Evolutionary conservation across 257 asterid genomes (phyloP).

Genomic region (Ballota nigra): DNA sequence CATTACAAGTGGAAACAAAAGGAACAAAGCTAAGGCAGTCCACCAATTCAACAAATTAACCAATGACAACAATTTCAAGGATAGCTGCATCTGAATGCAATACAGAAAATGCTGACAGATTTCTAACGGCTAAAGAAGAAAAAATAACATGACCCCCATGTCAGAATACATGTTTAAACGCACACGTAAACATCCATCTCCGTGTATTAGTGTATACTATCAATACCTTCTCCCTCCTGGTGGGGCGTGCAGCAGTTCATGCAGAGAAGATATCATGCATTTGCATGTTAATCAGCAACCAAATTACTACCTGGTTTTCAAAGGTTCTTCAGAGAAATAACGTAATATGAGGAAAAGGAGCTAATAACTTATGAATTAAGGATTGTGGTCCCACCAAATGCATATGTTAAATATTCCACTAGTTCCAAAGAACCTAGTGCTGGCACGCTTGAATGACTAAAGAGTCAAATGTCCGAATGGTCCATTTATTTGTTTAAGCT

Average conservation of each 20-base stretch:
- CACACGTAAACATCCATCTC: not conserved
- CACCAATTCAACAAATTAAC: not conserved
- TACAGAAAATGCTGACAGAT: not conserved
- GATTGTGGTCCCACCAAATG: not conserved
- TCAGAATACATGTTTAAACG: not conserved
- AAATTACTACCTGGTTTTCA: not conserved
- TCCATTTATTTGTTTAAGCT: conserved; percentile 1
- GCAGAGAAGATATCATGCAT: not conserved
- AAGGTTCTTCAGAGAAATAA: not conserved
- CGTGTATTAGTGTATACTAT: not conserved
- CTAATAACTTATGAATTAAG: not conserved
- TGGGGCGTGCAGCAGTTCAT: not conserved
- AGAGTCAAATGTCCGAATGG: not conserved
- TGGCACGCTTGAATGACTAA: not conserved
- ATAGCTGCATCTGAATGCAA: not conserved
- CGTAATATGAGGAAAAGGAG: not conserved
- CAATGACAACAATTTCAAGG: not conserved
- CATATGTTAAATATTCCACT: not conserved
- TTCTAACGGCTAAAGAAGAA: not conserved
- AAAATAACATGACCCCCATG: not conserved
- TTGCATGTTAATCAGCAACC: not conserved
- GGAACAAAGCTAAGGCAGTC: not conserved
- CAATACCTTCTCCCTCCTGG: not conserved
- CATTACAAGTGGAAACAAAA: not conserved
- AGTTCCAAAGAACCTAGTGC: not conserved